Evolutionary conservation across 805 yeast genomes (phyloP).

Genomic region (Kazachstania africana): DNA sequence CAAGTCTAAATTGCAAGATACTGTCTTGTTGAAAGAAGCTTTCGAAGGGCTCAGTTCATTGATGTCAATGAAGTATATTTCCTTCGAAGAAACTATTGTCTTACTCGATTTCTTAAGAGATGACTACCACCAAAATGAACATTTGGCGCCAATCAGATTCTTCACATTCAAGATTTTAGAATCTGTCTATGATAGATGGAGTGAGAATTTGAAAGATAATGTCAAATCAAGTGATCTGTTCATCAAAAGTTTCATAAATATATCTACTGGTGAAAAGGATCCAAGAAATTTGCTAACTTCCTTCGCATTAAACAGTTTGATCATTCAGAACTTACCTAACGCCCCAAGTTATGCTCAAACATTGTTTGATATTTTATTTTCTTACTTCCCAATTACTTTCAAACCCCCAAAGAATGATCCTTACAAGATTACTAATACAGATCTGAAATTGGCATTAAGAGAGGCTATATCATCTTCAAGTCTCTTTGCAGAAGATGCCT

Average conservation of each 20-base stretch:
- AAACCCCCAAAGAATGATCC: conserved; percentile 80
- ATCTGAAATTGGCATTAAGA: conserved; percentile 54
- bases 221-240: conserved; percentile 27
- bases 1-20: conserved; percentile 56
- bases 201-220: conserved; percentile 17
- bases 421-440: conserved; percentile 65
- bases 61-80: conserved; percentile 40
- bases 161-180: conserved; percentile 42
- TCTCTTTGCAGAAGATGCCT: conserved; percentile 56
- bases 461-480: conserved; percentile 50
- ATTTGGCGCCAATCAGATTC: conserved; percentile 52
- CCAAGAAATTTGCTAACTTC: conserved; percentile 75
- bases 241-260: conserved; percentile 46
- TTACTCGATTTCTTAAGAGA: conserved; percentile 29
- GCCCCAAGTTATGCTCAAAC: conserved; percentile 39
- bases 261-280: conserved; percentile 86
- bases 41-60: conserved; percentile 44
- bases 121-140: conserved; percentile 42
- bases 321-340: conserved; percentile 30
- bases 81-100: conserved; percentile 23
- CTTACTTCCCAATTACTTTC: conserved; percentile 94
- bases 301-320: conserved; percentile 40
- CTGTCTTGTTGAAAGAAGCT: conserved; percentile 38
- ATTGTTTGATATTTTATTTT: conserved; percentile 77
- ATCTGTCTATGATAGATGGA: conserved; percentile 19